These are phyloP conservation scores for Aplosporella prunicola DNA, from an alignment of 2,329 filamentous ascomycete genomes.

Conservation along the genomic window DNA sequence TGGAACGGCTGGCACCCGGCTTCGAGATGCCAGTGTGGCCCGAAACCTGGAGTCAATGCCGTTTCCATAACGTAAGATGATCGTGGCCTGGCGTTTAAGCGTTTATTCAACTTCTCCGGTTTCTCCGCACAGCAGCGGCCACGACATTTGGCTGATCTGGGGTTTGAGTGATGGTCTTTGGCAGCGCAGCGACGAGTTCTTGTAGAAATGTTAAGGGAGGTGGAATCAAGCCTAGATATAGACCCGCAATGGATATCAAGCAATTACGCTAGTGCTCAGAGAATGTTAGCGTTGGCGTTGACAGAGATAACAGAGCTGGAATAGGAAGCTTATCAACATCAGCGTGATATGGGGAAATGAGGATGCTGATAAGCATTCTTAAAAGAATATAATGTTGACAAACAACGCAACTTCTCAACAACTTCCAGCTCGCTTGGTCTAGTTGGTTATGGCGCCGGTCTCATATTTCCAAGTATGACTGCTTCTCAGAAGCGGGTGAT, in stretches of 20 bases:
- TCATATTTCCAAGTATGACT: constrained; percentile 7
- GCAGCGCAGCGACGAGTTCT: too few species aligned
- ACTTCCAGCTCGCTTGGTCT: constrained; percentile 5
- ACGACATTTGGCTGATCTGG: constrained; percentile 2
- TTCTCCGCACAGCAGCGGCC: constrained; percentile 5
- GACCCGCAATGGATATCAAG: background rate
- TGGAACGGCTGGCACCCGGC: background rate
- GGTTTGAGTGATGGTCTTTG: constrained; percentile 4
- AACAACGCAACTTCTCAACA: background rate
- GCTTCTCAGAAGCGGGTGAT: constrained; percentile 8
- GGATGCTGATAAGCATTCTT: too few species aligned
- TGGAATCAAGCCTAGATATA: too few species aligned
- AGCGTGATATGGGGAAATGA: too few species aligned
- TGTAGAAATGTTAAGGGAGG: too few species aligned
- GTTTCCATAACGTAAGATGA: constrained; percentile 11
- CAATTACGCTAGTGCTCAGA: background rate
- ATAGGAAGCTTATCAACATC: too few species aligned
- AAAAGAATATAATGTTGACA: background rate
- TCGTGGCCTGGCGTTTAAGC: background rate
- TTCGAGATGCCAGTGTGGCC: background rate
- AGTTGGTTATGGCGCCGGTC: constrained; percentile 12
- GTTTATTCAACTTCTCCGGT: background rate
- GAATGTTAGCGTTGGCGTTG: background rate
- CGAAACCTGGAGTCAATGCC: background rate
- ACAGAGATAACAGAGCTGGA: background rate